A percentile compares a stretch with the other conserved stretches of the same genome.
These are phyloP conservation scores for Fusarium sp. DNA, from an alignment of 2,329 filamentous ascomycete species.

Conservation along the genomic window DNA sequence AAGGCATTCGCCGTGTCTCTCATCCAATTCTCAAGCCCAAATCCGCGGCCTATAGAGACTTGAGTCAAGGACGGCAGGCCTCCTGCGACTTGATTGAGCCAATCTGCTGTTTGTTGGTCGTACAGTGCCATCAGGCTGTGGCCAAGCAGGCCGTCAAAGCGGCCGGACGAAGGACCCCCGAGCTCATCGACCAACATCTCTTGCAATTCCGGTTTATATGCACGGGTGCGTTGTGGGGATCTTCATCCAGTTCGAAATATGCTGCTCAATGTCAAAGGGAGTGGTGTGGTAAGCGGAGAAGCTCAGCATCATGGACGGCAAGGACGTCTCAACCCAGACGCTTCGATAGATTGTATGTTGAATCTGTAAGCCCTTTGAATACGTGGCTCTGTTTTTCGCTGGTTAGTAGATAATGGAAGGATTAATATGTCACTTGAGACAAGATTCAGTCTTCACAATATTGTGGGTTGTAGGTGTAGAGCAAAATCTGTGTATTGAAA, in stretches of 20 bases:
- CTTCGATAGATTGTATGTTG: no score
- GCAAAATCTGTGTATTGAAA: no score
- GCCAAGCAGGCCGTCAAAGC: conserved; percentile 6
- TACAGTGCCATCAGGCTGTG: neutral
- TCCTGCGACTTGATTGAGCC: neutral
- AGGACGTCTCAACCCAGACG: no score
- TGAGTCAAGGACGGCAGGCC: neutral
- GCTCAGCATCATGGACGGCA: no score
- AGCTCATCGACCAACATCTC: neutral
- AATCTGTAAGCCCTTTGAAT: no score
- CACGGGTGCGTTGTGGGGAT: neutral
- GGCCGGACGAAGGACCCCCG: neutral
- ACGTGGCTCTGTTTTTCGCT: no score
- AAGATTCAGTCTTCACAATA: no score
- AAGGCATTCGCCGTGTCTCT: neutral
- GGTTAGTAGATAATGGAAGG: no score
- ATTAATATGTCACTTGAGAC: no score
- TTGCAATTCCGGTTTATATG: neutral
- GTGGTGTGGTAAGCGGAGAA: no score
- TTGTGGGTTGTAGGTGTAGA: no score
- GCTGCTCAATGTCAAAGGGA: neutral
- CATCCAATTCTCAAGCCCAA: neutral
- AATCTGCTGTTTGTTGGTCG: neutral
- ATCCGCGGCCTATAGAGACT: neutral
- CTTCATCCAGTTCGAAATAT: neutral